Conservation (phyloP, 305 asterid genomes). For the Fraxinus platypoda region DNA sequence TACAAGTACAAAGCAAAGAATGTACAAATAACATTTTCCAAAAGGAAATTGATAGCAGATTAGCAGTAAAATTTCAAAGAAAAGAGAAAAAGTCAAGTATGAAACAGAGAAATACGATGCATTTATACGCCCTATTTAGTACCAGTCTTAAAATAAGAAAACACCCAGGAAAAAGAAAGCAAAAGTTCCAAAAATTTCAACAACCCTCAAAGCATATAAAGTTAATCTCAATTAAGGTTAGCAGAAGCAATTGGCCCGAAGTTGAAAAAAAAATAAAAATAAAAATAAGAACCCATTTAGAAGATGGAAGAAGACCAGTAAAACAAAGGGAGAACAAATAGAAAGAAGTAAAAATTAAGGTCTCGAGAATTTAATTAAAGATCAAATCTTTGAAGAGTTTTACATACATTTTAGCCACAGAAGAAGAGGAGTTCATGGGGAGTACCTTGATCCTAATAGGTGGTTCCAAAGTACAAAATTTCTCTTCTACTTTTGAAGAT, state of each 20-base stretch:
- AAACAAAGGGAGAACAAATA: slow-evolving; percentile 3
- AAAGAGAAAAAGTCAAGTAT: slow-evolving; percentile 3
- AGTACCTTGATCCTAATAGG: slow-evolving; percentile 25
- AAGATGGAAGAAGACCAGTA: background rate
- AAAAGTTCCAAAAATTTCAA: background rate
- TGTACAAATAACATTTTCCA: too few relatives aligned
- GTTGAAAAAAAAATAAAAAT: background rate
- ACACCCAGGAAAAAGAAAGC: background rate
- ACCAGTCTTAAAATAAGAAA: background rate
- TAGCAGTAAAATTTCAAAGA: slow-evolving; percentile 20
- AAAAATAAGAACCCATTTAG: background rate
- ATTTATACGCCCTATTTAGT: background rate
- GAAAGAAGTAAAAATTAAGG: background rate
- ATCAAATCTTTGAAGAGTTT: slow-evolving; percentile 22
- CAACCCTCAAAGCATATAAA: background rate
- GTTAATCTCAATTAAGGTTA: background rate
- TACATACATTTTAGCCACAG: slow-evolving; percentile 3
- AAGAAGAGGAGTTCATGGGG: slow-evolving; percentile 10
- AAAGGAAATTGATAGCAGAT: slow-evolving; percentile 36
- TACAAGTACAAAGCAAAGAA: too few relatives aligned
- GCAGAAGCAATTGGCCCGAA: background rate
- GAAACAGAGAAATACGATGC: slow-evolving; percentile 5
- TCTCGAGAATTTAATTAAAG: slow-evolving; percentile 23
- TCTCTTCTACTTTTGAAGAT: background rate
- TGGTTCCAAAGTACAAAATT: slow-evolving; percentile 12